A percentile compares a stretch with the other conserved stretches of the same genome.
phyloP scores from a whole-genome alignment of 169 alveolate genomes.

The Condylostoma magnum region DNA sequence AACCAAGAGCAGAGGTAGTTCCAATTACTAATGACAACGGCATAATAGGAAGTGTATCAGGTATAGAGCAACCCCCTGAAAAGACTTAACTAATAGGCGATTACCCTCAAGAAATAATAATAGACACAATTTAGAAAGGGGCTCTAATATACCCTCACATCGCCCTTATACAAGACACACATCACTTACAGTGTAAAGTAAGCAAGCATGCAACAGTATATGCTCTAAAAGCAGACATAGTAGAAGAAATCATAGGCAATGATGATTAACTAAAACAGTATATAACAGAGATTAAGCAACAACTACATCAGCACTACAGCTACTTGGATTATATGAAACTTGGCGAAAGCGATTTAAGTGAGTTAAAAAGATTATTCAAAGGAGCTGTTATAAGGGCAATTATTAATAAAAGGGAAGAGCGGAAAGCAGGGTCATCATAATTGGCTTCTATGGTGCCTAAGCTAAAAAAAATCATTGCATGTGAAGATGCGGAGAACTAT shows the following conservation, averaged over 20 bases:
- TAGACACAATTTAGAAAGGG: neutral
- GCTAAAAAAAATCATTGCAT: conserved; percentile 17
- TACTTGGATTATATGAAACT: too few relatives aligned
- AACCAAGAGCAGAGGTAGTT: conserved; percentile 8
- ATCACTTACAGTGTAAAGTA: conserved; percentile 20
- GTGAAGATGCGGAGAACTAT: conserved; percentile 18
- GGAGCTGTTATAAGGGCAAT: neutral
- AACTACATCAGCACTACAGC: neutral
- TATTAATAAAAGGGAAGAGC: neutral
- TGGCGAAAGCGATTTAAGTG: too few relatives aligned
- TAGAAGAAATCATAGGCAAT: neutral
- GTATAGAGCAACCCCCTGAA: neutral
- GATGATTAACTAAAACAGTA: neutral
- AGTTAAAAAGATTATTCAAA: neutral
- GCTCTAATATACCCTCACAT: conserved; percentile 2
- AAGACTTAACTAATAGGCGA: conserved; percentile 19
- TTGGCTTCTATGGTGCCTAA: neutral
- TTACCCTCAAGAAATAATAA: conserved; percentile 22
- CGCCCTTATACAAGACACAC: neutral
- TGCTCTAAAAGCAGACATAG: neutral
- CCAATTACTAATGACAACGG: neutral
- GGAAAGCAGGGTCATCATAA: neutral
- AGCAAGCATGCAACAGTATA: neutral
- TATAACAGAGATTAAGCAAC: neutral
- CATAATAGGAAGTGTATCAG: neutral